These are phyloP conservation scores for Umbelopsis sp. DNA, from an alignment of 192 early-diverging fungal species.

Conservation along the genomic window DNA sequence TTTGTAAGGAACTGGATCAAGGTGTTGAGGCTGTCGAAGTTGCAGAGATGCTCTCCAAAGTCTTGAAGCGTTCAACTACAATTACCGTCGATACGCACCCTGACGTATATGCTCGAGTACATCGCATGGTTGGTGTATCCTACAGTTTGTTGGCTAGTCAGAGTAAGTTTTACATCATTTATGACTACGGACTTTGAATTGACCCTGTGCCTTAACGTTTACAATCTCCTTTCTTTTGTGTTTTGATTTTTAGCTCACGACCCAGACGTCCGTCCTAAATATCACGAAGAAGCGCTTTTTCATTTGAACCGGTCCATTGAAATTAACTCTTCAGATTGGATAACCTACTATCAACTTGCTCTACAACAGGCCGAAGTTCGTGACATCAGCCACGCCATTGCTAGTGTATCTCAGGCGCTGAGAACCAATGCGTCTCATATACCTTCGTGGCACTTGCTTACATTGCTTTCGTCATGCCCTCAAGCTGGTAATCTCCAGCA, in stretches of 20 bases:
- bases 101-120: constrained; percentile 22
- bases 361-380: constrained; percentile 70
- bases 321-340: constrained; percentile 50
- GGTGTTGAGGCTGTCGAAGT: constrained; percentile 29
- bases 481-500: constrained; percentile 62
- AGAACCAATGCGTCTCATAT: constrained; percentile 54
- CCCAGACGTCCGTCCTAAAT: constrained; percentile 59
- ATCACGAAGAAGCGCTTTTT: constrained; percentile 60
- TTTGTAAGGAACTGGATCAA: constrained; percentile 34
- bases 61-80: constrained; percentile 2
- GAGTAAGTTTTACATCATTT: constrained; percentile 28
- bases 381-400: constrained; percentile 59
- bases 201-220: neutral
- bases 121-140: constrained; percentile 36
- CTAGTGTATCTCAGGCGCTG: constrained; percentile 54
- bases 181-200: neutral
- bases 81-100: neutral
- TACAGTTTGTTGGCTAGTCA: constrained; percentile 42
- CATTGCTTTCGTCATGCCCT: constrained; percentile 60
- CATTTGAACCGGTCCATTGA: constrained; percentile 54
- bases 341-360: constrained; percentile 67
- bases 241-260: constrained; percentile 50
- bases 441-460: constrained; percentile 78
- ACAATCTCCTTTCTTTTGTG: neutral
- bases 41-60: constrained; percentile 29